Evolutionary conservation across 2,329 filamentous ascomycete species (phyloP), one percentile per base, ranked within the genome.

Genomic region (Talaromyces verruculosus): DNA sequence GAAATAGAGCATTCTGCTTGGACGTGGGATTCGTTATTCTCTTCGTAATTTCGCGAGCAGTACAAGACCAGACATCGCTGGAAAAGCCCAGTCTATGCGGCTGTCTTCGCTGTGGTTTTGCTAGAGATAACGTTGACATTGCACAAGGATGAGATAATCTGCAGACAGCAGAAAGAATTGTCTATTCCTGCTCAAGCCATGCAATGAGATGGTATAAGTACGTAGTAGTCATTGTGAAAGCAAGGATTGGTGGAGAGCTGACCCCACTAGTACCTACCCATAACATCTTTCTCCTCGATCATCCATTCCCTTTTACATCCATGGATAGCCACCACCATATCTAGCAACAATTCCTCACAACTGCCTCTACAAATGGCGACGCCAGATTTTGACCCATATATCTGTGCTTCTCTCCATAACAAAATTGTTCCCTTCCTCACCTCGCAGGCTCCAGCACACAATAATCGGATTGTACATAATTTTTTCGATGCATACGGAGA

Each of bases 351-450:
- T n/a, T 2, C n/a, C 25, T 37, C n/a, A 37, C 53, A 39, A 37
- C 55, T 41, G 55, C 33, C 55, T 58, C 30, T 37, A 17, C 51
- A 35, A 55, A 55, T 35, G 30, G n/a, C 53, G 28, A 57, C 30
- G 15, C 33, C 33, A 30, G 35, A 19, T 43, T 59, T 59, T 59
- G 55, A 59, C 19, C 55, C 55, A 43, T 59, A 43, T n/a, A 59
- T 59, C 15, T 59, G 55, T 43, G 55, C 37, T 43, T 59, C 55
- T 28, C 55, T 59, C 19, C 33, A 58, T 28, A 58, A 58, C n/a
- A 58, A 58, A 39, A 58, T 41, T 11, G 10, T 43, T 11, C 43
- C 37, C 37, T 41, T 59, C 35, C 55, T 43, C 35, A 41, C 35
- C 13, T 11, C 11, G 35, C 55, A 59, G 19, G 35, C 55, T 43